Conservation (phyloP, 2,329 filamentous ascomycete genomes). For the Bipolaris oryzae region DNA sequence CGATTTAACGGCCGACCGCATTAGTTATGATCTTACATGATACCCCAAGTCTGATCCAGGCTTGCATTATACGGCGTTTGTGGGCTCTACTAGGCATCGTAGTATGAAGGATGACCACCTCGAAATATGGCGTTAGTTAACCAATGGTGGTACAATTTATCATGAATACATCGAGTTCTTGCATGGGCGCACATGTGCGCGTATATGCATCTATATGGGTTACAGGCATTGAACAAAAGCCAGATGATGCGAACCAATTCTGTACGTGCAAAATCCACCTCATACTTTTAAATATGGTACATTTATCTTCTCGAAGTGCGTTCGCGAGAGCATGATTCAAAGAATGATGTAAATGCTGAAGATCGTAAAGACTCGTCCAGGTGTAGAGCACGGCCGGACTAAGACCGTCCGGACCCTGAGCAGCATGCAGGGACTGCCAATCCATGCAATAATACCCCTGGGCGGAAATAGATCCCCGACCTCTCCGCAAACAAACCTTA, state of each 20-base stretch:
- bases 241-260: background rate
- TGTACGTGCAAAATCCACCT: background rate
- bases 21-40: conserved; percentile 37
- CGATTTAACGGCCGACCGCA: conserved; percentile 27
- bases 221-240: background rate
- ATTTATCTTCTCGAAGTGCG: background rate
- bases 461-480: conserved; percentile 22
- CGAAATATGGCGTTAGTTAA: conserved; percentile 7
- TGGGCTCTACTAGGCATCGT: conserved; percentile 18
- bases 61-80: conserved; percentile 36
- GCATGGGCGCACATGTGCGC: background rate
- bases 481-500: conserved; percentile 23
- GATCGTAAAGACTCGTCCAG: background rate
- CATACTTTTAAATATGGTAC: background rate
- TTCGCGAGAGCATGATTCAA: background rate
- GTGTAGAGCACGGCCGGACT: background rate
- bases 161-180: background rate
- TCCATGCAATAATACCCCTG: conserved; percentile 11
- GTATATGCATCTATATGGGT: background rate
- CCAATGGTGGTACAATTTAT: conserved; percentile 1
- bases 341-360: background rate
- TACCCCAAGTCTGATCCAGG: conserved; percentile 32
- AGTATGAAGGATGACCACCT: conserved; percentile 5
- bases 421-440: conserved; percentile 17
- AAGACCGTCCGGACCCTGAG: conserved; percentile 17